Conservation (phyloP, 2,329 filamentous ascomycete genomes). For the Sclerotinia minor region DNA sequence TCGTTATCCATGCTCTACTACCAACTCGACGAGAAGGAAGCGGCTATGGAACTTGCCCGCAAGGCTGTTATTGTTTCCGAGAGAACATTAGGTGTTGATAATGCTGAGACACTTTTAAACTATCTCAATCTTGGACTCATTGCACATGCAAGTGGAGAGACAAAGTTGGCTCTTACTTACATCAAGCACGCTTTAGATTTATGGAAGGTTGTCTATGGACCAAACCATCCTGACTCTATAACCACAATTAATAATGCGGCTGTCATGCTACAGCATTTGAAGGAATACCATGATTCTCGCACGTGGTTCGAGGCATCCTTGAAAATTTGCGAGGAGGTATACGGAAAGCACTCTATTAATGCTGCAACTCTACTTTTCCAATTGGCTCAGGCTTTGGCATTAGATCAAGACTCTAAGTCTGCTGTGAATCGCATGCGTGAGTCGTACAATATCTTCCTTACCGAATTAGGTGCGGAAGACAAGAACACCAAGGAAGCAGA, state of each 20-base stretch:
- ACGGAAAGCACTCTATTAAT: constrained; percentile 86
- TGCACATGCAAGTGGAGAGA: constrained; percentile 89
- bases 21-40: constrained; percentile 95
- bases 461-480: constrained; percentile 82
- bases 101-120: constrained; percentile 87
- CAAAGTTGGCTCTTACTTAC: constrained; percentile 81
- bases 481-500: constrained; percentile 98
- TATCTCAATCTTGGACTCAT: constrained; percentile 96
- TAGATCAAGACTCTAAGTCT: constrained; percentile 92
- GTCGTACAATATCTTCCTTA: constrained; percentile 92
- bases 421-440: constrained; percentile 94
- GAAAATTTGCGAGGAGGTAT: constrained; percentile 82
- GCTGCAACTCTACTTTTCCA: constrained; percentile 96
- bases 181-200: constrained; percentile 90
- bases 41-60: constrained; percentile 89
- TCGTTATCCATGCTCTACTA: constrained; percentile 95
- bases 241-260: constrained; percentile 98
- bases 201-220: constrained; percentile 96
- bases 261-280: constrained; percentile 95
- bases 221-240: constrained; percentile 93
- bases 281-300: constrained; percentile 91
- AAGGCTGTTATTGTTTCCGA: constrained; percentile 97
- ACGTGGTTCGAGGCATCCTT: constrained; percentile 96
- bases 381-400: constrained; percentile 87
- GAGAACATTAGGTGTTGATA: constrained; percentile 89